A percentile compares a stretch with the other conserved stretches of the same genome.
phyloP scores from a whole-genome alignment of 1,284 basidiomycete genomes.

The Tausonia pullulans region DNA sequence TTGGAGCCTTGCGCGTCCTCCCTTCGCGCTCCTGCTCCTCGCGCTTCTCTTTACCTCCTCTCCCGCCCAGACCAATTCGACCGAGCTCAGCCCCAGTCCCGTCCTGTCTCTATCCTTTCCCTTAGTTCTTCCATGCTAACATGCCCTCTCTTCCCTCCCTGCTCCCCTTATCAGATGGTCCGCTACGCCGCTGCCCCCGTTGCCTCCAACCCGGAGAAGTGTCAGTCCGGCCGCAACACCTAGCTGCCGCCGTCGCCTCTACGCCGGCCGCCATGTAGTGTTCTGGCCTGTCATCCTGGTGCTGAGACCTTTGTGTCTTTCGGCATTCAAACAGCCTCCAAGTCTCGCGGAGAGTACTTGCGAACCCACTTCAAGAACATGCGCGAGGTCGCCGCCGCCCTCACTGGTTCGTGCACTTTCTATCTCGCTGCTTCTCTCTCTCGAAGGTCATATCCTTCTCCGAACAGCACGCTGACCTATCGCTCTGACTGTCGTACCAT shows the following conservation, averaged over 20 bases:
- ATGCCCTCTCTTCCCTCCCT: not conserved
- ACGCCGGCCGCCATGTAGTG: not conserved
- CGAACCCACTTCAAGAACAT: slow-evolving; percentile 99
- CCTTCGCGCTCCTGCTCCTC: too few relatives aligned
- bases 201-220: slow-evolving; percentile 85
- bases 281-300: not conserved
- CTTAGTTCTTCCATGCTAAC: not conserved
- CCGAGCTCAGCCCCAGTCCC: too few relatives aligned
- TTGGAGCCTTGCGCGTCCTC: too few relatives aligned
- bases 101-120: not conserved
- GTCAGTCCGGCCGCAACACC: slow-evolving; percentile 40
- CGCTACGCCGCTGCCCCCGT: slow-evolving; percentile 80
- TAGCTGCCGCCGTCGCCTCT: not conserved
- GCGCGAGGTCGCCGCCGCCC: slow-evolving; percentile 82
- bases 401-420: slow-evolving; percentile 52
- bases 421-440: not conserved
- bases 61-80: too few relatives aligned
- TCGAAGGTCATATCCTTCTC: not conserved
- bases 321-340: slow-evolving; percentile 51
- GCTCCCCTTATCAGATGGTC: slow-evolving; percentile 42
- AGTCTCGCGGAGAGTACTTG: slow-evolving; percentile 90
- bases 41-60: too few relatives aligned
- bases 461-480: not conserved
- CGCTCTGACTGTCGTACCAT: not conserved
- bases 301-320: slow-evolving; percentile 15